Evolutionary conservation across 441 rosid species (phyloP).

Genomic region (Metrosideros polymorpha): DNA sequence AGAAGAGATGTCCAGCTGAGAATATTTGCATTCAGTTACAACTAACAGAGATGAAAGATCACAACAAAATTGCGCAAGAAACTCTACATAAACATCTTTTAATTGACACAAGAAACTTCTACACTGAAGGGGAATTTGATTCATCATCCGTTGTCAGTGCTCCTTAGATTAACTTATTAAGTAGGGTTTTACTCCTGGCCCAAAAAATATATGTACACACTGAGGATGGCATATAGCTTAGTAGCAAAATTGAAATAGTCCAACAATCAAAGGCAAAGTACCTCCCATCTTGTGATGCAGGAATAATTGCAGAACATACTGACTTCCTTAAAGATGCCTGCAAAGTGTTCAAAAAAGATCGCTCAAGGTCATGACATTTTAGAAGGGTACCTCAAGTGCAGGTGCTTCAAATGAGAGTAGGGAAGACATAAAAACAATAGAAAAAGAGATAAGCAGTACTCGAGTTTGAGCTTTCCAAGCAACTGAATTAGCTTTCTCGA

Average conservation of each 20-base stretch:
- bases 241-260: neutral
- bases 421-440: neutral
- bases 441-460: conserved; percentile 19
- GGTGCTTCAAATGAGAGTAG: neutral
- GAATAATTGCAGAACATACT: conserved; percentile 22
- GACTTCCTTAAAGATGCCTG: conserved; percentile 45
- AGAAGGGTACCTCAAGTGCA: neutral
- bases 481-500: conserved; percentile 19
- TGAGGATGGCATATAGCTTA: neutral
- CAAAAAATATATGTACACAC: neutral
- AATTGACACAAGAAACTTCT: conserved; percentile 17
- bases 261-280: conserved; percentile 3
- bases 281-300: conserved; percentile 43
- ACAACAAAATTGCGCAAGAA: neutral
- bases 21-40: neutral
- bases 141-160: conserved; percentile 17
- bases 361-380: neutral
- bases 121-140: conserved; percentile 28
- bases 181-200: conserved; percentile 25
- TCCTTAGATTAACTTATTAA: conserved; percentile 30
- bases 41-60: neutral
- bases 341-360: conserved; percentile 7
- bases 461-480: conserved; percentile 17
- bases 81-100: neutral
- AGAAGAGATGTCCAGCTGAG: neutral